Evolutionary conservation across 2,329 filamentous ascomycete genomes (phyloP), one percentile per base, ranked within the genome.

Genomic region (Aureobasidium vineae): DNA sequence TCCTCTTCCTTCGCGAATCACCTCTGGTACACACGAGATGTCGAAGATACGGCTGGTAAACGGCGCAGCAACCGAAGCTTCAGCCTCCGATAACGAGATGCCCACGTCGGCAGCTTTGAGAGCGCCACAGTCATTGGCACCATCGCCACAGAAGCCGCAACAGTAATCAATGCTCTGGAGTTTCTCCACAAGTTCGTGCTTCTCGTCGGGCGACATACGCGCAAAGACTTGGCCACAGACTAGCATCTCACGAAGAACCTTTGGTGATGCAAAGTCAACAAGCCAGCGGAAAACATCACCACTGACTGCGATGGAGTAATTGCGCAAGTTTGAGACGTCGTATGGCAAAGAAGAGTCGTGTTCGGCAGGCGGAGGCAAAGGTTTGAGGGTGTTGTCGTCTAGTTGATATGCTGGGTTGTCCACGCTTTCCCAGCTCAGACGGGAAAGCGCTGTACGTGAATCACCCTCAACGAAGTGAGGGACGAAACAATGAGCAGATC

Each of bases 131-230:
- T 99, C 95, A 75, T 99, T 99, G 31, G 95, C 95, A 47, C 95
- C 95, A 75, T 99, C 95, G 52, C 95, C 95, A 73, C 95, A 99
- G 79, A 99, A 99, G 33, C 95, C 95, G 71, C 88, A 91, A 72
- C 91, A 96, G 77, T 97, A 99, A 75, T 93, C 94, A 70, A 99
- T 92, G 72, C 90, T 94, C 76, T 99, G 96, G 3, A 99, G 84
- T 76, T 97, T 99, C 77, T 98, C 95, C 2, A 99, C 92, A 1
- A 99, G 82, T 77, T 99, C 96, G 75, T 97, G 93, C 77, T 99
- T 99, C 77, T 99, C 95, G 75, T 99, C 96, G 0, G 95, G 96
- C 1, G 94, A 98, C 95, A 99, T 99, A 71, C 95, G 90, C 4
- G 95, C 96, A 77, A 96, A 99, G 1, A 99, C 92, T 77, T 95